Evolutionary conservation across 2,329 filamentous ascomycete species (phyloP).

Genomic region (Trichoderma koningii): DNA sequence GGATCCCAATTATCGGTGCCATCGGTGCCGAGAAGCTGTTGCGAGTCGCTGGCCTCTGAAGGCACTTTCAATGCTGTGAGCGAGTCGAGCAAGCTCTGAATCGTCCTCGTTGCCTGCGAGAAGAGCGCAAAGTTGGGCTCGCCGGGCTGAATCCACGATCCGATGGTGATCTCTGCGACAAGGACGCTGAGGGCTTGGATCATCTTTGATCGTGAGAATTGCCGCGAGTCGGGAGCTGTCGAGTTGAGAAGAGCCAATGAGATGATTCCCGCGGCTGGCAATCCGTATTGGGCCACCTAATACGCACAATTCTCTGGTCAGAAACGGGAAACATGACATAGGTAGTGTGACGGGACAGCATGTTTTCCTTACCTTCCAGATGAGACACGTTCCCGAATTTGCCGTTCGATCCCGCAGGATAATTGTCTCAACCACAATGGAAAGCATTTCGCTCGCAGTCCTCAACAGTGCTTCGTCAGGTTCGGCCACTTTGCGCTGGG

Average conservation of each 20-base stretch:
- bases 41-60: background rate
- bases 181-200: conserved; percentile 21
- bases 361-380: conserved; percentile 17
- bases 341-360: background rate
- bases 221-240: background rate
- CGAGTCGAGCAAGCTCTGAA: conserved; percentile 23
- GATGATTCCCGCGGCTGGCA: conserved; percentile 20
- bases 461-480: conserved; percentile 16
- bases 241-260: conserved; percentile 15
- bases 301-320: background rate
- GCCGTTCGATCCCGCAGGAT: conserved; percentile 23
- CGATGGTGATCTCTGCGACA: conserved; percentile 20
- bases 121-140: conserved; percentile 23
- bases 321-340: background rate
- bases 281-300: conserved; percentile 17
- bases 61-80: conserved; percentile 6
- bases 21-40: conserved; percentile 3
- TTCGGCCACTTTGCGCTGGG: conserved; percentile 21
- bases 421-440: conserved; percentile 9
- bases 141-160: conserved; percentile 20
- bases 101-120: conserved; percentile 20
- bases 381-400: conserved; percentile 23
- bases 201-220: conserved; percentile 24
- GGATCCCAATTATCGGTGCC: conserved; percentile 17
- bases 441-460: conserved; percentile 18